phyloP scores from a whole-genome alignment of 257 asterid genomes.

The Nicotiana attenuata region DNA sequence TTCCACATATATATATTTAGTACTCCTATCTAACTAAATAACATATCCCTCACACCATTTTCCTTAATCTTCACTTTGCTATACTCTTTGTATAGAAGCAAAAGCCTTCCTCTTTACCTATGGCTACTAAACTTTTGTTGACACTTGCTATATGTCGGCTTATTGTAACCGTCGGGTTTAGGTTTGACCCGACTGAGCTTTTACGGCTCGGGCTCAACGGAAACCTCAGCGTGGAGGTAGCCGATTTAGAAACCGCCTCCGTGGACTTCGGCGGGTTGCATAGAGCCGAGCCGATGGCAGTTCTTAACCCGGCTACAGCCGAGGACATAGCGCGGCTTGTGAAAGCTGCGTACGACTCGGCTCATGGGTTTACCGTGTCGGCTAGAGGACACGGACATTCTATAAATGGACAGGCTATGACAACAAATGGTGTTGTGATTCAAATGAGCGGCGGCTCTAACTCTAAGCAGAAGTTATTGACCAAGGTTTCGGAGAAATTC shows the following conservation, averaged over 20 bases:
- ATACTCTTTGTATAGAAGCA: background rate
- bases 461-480: conserved; percentile 11
- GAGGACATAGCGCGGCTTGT: conserved; percentile 56
- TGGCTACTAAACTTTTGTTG: conserved; percentile 46
- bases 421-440: conserved; percentile 45
- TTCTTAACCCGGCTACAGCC: conserved; percentile 50
- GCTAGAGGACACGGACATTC: conserved; percentile 90
- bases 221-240: conserved; percentile 39
- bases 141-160: conserved; percentile 54
- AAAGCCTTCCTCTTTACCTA: background rate
- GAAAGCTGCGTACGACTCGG: conserved; percentile 51
- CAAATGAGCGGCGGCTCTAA: conserved; percentile 42
- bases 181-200: conserved; percentile 45
- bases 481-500: conserved; percentile 39
- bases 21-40: too few species aligned
- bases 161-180: conserved; percentile 59
- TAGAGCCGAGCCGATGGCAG: conserved; percentile 48
- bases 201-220: conserved; percentile 37
- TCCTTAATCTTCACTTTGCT: conserved; percentile 1
- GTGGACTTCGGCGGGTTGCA: conserved; percentile 51
- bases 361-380: conserved; percentile 48
- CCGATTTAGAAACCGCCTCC: conserved; percentile 43
- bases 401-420: conserved; percentile 71
- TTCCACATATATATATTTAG: too few species aligned
- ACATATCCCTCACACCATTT: background rate